Evolutionary conservation across 192 early-diverging fungal genomes (phyloP), one percentile per base, ranked within the genome.

Genomic region (Entomortierella parvispora): DNA sequence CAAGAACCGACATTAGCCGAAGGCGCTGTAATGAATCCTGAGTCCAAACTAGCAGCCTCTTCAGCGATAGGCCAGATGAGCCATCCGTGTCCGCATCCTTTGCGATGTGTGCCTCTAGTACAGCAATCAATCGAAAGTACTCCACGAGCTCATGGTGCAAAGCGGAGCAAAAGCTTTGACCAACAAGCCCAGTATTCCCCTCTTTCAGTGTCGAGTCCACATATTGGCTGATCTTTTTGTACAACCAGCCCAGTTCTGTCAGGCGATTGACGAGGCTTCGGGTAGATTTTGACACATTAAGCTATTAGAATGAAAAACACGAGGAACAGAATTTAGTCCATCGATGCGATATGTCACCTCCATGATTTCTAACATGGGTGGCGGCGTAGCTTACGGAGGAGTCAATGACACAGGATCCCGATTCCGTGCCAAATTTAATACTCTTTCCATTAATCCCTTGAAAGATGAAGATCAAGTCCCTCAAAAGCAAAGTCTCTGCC

Each of bases 391-490:
- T 58, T 65, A 89, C 87, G 43, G 84, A 82, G 2, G 81, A 68
- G 51, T 84, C 79, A 18, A 96, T 68, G 1, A 65, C 63, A 62
- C 88, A 96, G 0, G 83, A 79, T 15, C 83, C 80, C 5, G 68
- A 49, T 9, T 65, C 60, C 10, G 62, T 22, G 58, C 91, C 87
- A 65, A 86, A 95, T 55, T 86, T 87, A 18, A 97, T 83, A 65
- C 89, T 91, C 57, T 87, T 86, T 31, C 97, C 97, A 78, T 97
- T 91, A 52, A 99, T 93, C 0, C 94, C 97, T 77, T 99, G 97
- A 80, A 97, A 92, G 18, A 96, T 87, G 72, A 90, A 99, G 5
- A 99, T 85, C 51, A 97, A 76, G 64, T 99, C 97, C 4, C 90
- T 89, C 29, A 99, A 71, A 43, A 96, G 80, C 3, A 81, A 81